Evolutionary conservation across 225 moss, liverwort and hornwort genomes (phyloP), one percentile per base, ranked within the genome.

Genomic region (Physcomitrium patens): DNA sequence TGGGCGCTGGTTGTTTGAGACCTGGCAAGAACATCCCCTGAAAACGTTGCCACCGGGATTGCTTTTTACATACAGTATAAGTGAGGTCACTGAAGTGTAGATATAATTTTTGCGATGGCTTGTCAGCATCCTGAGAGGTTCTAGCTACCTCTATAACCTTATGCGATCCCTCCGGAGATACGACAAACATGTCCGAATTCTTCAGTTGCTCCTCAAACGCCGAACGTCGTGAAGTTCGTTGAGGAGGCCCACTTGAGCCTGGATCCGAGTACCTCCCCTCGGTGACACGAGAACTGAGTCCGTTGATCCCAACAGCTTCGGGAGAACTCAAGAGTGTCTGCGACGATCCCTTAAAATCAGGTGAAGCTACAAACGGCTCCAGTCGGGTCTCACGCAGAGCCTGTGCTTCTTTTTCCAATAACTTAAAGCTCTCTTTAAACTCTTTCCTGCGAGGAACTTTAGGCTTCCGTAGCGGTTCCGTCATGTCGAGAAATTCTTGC

Each of bases 81-180:
- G 89, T 89, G 70, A 94, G 85, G 3, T 79, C 85, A 22, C 73
- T 83, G 82, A 96, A 96, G 15, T 89, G 84, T 69, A 94, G 78
- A 31, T 75, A 55, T 61, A 96, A 56, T 59, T 75, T 81, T 31
- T 70, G 80, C 3, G 75, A 16, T 57, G 75, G 12, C 53, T 58
- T 59, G 37, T 67, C 66, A 20, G 18, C 60, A 44, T 61, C 22
- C 41, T 67, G 69, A 12, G 71, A 72, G 49, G 67, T 73, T 20
- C 64, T 27, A 49, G 61, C 72, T 18, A 79, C 60, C 60, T 77
- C 62, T 24, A 81, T 61, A 47, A 53, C 57, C 22, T 83, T 58
- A 47, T 83, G 76, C 8, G 65, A 46, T 9, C 67, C 63, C 11
- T 77, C 77, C 9, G 53, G 47, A 6, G 56, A 49, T 37, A 27